phyloP scores from a whole-genome alignment of 208 protist species.

The Entamoeba histolytica region DNA sequence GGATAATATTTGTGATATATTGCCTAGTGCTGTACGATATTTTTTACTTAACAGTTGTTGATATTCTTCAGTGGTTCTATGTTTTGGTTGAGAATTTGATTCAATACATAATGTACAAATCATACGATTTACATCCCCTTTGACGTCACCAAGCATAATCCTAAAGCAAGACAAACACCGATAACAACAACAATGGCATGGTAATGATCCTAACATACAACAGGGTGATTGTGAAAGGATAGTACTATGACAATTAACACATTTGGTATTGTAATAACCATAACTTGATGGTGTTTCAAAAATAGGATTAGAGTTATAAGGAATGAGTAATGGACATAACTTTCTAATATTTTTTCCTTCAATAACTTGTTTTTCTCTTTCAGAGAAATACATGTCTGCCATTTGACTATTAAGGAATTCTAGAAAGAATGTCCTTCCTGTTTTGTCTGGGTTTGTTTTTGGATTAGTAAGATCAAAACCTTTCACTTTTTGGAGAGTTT shows the following conservation, averaged over 20 bases:
- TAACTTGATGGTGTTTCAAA: not conserved
- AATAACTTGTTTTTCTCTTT: not conserved
- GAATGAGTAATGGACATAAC: not conserved
- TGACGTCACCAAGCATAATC: not conserved
- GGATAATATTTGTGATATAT: not conserved
- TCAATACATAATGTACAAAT: not conserved
- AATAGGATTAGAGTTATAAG: not conserved
- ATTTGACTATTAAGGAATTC: not conserved
- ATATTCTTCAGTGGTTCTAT: not conserved
- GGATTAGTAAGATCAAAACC: not conserved
- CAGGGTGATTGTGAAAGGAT: not conserved
- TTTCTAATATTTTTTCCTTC: not conserved
- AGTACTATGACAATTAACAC: not conserved
- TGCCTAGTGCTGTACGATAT: not conserved
- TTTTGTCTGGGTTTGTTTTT: not conserved
- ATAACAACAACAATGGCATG: not conserved
- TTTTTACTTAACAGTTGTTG: not conserved
- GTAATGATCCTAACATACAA: not conserved
- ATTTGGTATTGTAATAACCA: not conserved
- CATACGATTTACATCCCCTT: not conserved
- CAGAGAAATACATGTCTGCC: not conserved
- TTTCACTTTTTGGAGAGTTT: not conserved
- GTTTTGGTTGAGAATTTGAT: not conserved
- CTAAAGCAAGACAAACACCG: not conserved
- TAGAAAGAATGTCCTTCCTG: not conserved